Percentiles rank a stretch among this genome's conserved stretches.
These are phyloP conservation scores for Trichomonas tenax DNA, from an alignment of 208 protist genomes.

Conservation along the genomic window DNA sequence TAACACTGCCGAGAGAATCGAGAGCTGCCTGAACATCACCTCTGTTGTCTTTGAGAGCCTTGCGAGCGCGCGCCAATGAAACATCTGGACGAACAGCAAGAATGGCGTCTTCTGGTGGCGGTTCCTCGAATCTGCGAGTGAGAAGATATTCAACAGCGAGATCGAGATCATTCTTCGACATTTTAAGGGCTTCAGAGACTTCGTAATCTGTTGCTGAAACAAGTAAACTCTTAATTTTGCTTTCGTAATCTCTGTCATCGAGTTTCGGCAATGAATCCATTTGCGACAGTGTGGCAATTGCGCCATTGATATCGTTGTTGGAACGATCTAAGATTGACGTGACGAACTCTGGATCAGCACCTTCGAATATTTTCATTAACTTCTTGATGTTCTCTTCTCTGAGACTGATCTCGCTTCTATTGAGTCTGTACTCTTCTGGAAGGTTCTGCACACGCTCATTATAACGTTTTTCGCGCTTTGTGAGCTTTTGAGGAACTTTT, in stretches of 20 bases:
- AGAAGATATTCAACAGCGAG: not conserved
- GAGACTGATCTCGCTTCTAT: not conserved
- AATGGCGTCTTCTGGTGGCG: not conserved
- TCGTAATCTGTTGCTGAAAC: not conserved
- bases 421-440: not conserved
- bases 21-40: not conserved
- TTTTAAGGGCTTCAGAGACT: not conserved
- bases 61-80: not conserved
- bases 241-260: not conserved
- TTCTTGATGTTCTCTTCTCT: not conserved
- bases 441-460: not conserved
- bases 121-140: not conserved
- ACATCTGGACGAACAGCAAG: not conserved
- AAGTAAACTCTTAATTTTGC: not conserved
- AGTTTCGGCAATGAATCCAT: not conserved
- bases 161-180: not conserved
- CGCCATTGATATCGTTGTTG: not conserved
- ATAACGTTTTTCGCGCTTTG: not conserved
- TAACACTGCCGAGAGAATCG: not conserved
- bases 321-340: not conserved
- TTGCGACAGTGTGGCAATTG: not conserved
- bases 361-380: not conserved
- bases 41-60: not conserved
- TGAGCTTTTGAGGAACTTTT: not conserved
- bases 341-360: not conserved